Base-by-base conservation (phyloP, 768 basidiomycete species). In the Russula ochroleuca region DNA sequence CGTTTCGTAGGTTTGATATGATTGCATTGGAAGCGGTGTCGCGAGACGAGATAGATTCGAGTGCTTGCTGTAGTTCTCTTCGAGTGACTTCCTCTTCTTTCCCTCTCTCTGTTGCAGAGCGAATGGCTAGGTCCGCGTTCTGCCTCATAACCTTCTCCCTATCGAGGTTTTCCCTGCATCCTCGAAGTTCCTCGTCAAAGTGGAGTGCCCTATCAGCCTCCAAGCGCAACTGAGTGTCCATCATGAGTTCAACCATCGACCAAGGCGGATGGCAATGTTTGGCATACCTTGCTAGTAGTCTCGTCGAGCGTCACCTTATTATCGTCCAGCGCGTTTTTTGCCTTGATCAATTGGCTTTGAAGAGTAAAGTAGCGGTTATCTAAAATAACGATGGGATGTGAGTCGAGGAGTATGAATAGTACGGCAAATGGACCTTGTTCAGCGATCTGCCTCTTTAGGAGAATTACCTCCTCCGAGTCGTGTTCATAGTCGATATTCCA, bases 1-100 rank as follows among this genome's bases (percentile, higher is more conserved):
- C 87, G 60, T 77, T 78, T 70, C 83, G 79, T 45, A 87, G 71
- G 63, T 51, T 77, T 3, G 60, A 59, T 45, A 68, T 41, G 19
- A 25, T 49, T 1, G 58, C 21, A 14, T 52, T 67, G 17, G 66
- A 61, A 17, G 49, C 37, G 13, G 58, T 55, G 35, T 67, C 66
- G 35, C 51, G 49, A 33, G 56, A 53, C 25, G 68, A 67, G 47
- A 64, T n/a, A 11, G 59, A 57, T 33, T 67, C 66, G 37, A 68
- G 57, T 21, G 66, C 38, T 47, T 59, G 61, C 19, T 68, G 66
- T 28, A 68, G 66, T 28, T 68, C 62, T 37, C 53, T 63, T 49
- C 47, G 59, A 28, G 58, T 25, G 23, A 47, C 19, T 28, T 68
- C 68, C 10, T 64, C 68, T 43, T 59, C 49, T 38, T 59, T 68